Conservation (phyloP, 164 flowering plant genomes). For the Aristolochia contorta region DNA sequence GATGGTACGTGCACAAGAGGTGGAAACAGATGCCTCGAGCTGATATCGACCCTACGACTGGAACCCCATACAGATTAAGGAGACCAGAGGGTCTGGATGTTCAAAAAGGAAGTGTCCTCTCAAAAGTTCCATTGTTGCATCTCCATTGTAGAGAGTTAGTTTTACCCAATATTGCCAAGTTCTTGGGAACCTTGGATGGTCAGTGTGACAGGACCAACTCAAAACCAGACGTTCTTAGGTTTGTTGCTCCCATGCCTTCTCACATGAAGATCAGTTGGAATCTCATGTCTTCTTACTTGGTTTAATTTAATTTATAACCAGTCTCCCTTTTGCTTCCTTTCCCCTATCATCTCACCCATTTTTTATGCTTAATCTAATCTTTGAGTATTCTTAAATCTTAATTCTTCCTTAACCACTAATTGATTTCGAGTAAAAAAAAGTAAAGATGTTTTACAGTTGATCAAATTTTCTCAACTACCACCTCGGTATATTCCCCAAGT, state of each 20-base stretch:
- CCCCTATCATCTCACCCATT: too few species aligned
- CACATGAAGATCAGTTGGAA: constrained; percentile 98
- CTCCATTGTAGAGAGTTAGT: constrained; percentile 80
- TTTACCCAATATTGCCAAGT: constrained; percentile 71
- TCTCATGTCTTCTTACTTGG: constrained; percentile 86
- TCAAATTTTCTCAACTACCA: too few species aligned
- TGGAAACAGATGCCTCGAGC: constrained; percentile 83
- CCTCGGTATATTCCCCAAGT: too few species aligned
- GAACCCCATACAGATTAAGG: constrained; percentile 64
- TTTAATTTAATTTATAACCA: constrained; percentile 16
- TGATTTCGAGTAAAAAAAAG: too few species aligned
- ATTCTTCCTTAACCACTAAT: too few species aligned
- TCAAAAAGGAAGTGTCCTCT: constrained; percentile 87
- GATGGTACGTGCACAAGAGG: constrained; percentile 68
- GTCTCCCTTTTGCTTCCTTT: not conserved
- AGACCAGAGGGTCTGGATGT: constrained; percentile 73
- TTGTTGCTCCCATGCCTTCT: constrained; percentile 81
- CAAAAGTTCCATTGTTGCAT: constrained; percentile 82
- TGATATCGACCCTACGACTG: constrained; percentile 59
- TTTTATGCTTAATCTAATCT: too few species aligned
- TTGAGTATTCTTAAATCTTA: too few species aligned
- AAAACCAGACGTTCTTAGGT: constrained; percentile 56
- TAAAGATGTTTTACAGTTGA: too few species aligned
- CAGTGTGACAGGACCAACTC: constrained; percentile 14
- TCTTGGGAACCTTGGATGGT: constrained; percentile 20